Percentiles rank a stretch among this genome's conserved stretches.
Evolutionary conservation across 305 asterid genomes (phyloP).

Genomic region (Solanum chacoense): DNA sequence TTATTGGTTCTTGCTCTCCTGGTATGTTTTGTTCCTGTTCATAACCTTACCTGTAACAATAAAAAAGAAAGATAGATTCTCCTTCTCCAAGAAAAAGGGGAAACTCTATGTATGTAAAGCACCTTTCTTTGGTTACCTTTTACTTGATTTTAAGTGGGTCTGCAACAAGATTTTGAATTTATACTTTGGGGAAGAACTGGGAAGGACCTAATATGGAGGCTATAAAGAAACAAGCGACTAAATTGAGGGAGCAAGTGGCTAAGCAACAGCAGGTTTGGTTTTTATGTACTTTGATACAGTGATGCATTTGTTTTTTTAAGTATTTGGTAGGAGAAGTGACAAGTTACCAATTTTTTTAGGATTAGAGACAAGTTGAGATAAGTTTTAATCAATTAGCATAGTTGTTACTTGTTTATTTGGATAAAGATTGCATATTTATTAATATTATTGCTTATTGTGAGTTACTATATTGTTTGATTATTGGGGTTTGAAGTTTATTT

Average conservation of each 20-base stretch:
- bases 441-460: not conserved
- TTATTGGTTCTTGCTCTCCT: not conserved
- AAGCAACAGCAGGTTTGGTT: conserved; percentile 75
- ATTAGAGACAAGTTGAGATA: not conserved
- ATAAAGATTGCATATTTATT: not conserved
- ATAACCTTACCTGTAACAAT: not conserved
- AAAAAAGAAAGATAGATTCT: not conserved
- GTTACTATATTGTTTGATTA: not conserved
- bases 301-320: not conserved
- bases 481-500: not conserved
- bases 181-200: not conserved
- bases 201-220: conserved; percentile 47
- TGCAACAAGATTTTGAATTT: not conserved
- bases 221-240: conserved; percentile 86
- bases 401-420: not conserved
- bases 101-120: not conserved
- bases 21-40: not conserved
- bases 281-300: not conserved
- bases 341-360: not conserved
- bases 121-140: not conserved
- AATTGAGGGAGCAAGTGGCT: conserved; percentile 88
- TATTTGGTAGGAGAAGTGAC: not conserved
- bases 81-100: not conserved
- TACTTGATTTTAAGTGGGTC: not conserved
- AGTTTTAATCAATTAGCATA: not conserved